A percentile compares a stretch with the other conserved stretches of the same genome.
These are phyloP conservation scores for Pythium grandisporangium DNA, from an alignment of 352 stramenopile species.

Conservation along the genomic window DNA sequence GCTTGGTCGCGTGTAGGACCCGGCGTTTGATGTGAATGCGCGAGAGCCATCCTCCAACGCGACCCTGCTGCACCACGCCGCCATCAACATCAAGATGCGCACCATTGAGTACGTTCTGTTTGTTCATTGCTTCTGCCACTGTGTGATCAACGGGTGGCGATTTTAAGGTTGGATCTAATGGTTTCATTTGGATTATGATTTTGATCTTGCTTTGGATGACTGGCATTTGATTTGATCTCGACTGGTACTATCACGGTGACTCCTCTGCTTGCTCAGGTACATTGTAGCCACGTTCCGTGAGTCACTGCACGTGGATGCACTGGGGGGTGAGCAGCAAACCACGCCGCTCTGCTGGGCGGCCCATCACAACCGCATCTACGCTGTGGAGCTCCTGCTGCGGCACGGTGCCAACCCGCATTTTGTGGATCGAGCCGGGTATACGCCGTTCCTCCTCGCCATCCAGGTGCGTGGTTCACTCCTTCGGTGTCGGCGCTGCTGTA, in stretches of 20 bases:
- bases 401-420: conserved; percentile 45
- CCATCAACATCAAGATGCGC: conserved; percentile 75
- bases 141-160: too few species aligned
- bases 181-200: too few species aligned
- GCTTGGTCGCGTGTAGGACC: conserved; percentile 20
- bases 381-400: conserved; percentile 57
- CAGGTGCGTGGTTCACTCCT: conserved; percentile 11
- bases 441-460: conserved; percentile 58
- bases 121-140: too few species aligned
- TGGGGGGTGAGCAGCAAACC: conserved; percentile 45
- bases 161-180: too few species aligned
- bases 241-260: too few species aligned
- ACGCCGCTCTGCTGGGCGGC: conserved; percentile 73
- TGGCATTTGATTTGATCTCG: too few species aligned
- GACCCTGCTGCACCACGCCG: conserved; percentile 67
- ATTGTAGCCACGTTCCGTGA: conserved; percentile 7
- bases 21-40: conserved; percentile 48
- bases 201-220: too few species aligned
- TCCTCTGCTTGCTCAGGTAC: too few species aligned
- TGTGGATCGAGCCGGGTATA: conserved; percentile 38
- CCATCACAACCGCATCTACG: conserved; percentile 74
- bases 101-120: conserved; percentile 70
- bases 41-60: conserved; percentile 36
- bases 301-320: conserved; percentile 32
- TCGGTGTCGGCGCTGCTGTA: too few species aligned